Evolutionary conservation across 2,329 filamentous ascomycete genomes (phyloP), one percentile per base, ranked within the genome.

Genomic region (Ploettnerulaceae sp.): DNA sequence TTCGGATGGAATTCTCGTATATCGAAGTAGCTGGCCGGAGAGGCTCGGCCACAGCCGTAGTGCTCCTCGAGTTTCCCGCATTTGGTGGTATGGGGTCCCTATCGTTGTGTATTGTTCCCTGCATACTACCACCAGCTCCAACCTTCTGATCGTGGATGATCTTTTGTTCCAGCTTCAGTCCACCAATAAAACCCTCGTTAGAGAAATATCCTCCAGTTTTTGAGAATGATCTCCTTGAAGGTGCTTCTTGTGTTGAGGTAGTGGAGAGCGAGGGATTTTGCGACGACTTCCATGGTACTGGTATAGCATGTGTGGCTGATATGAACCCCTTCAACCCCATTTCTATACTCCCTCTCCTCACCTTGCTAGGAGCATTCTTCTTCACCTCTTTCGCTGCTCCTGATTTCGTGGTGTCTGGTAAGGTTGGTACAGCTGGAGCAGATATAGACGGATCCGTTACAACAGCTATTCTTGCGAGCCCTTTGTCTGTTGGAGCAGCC

Each of bases 131-230:
- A 17, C 31, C 29, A 22, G 5, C 42, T 29, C 33, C 49, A 33
- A 46, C 33, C 21, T 51, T 28, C 45, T 48, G 29, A 28, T 42
- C 28, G 11, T 21, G 28, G 6, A 15, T 42, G 12, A 29, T 49
- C 6, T 58, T 48, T 38, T 58, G 39, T 14, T 42, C 39, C 2
- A 64, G 53, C 40, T 62, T 64, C 7, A 64, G 31, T 20, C 62
- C 62, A 14, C 61, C 62, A 32, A 63, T 60, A 29, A 64, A 64
- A 5, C 53, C 57, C 6, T 43, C 48, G 35, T 38, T 24, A 28
- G 24, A 41, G 2, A 26, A 43, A 11, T 14, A 15, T 8, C 42
- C 24, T 15, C 29, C 29, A 32, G n/a, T 15, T 7, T 32, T 44
- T 11, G 40, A 40, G 15, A 42, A 20, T 2, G 43, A 32, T n/a